Percentiles rank a stretch among this genome's conserved stretches.
Evolutionary conservation across 495 filamentous ascomycete genomes (phyloP).

Genomic region (Penicillium ucsense): DNA sequence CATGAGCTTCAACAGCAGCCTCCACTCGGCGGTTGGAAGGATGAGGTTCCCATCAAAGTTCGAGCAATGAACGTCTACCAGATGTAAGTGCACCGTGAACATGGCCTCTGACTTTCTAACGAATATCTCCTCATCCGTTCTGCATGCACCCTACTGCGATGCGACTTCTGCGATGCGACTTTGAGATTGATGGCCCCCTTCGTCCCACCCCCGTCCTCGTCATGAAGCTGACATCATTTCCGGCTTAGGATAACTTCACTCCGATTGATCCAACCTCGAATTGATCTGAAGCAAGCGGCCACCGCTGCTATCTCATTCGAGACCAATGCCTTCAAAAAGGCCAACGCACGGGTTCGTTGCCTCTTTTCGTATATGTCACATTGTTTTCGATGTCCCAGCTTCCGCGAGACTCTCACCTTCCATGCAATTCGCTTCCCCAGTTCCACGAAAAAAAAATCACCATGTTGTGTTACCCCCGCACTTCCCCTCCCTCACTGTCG

Average conservation of each 20-base stretch:
- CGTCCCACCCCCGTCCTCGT: not conserved
- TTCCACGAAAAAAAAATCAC: too few species aligned
- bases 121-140: too few species aligned
- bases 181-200: not conserved
- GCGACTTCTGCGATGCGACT: too few species aligned
- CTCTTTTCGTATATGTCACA: not conserved
- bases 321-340: slow-evolving; percentile 35
- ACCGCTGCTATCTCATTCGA: slow-evolving; percentile 41
- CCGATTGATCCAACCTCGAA: slow-evolving; percentile 40
- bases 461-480: not conserved
- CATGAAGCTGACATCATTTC: not conserved
- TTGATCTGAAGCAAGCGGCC: slow-evolving; percentile 29
- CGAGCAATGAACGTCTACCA: slow-evolving; percentile 36
- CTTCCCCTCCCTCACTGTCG: not conserved
- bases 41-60: slow-evolving; percentile 28
- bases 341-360: slow-evolving; percentile 32
- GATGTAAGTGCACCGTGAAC: slow-evolving; percentile 28
- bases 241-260: slow-evolving; percentile 37
- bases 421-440: too few species aligned
- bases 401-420: too few species aligned
- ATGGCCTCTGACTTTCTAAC: not conserved
- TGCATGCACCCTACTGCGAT: too few species aligned
- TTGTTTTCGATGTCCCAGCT: not conserved
- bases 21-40: slow-evolving; percentile 37
- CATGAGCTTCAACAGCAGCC: slow-evolving; percentile 29